Evolutionary conservation across 2,329 filamentous ascomycete species (phyloP).

Genomic region (Emydomyces testavorans): DNA sequence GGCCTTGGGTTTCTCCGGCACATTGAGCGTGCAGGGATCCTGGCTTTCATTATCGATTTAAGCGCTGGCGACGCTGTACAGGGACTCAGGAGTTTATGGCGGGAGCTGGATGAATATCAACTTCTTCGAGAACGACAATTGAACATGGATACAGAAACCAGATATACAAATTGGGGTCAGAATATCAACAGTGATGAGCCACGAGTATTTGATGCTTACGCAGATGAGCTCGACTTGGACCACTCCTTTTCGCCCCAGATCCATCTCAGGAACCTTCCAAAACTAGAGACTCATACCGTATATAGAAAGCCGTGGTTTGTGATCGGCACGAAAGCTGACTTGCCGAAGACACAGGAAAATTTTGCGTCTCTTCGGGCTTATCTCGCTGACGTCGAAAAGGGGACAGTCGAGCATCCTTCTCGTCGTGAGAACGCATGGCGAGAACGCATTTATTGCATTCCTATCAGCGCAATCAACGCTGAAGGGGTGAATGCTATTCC

Average conservation of each 20-base stretch:
- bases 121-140: conserved; percentile 64
- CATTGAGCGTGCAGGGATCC: conserved; percentile 81
- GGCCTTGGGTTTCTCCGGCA: conserved; percentile 87
- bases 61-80: conserved; percentile 64
- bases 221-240: conserved; percentile 7
- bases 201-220: conserved; percentile 12
- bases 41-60: conserved; percentile 89
- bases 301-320: conserved; percentile 96
- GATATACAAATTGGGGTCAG: not conserved
- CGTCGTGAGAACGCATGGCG: conserved; percentile 54
- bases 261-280: conserved; percentile 11
- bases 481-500: conserved; percentile 59
- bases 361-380: conserved; percentile 60
- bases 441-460: conserved; percentile 52
- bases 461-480: conserved; percentile 78
- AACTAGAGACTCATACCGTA: conserved; percentile 50
- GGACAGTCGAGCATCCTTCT: conserved; percentile 61
- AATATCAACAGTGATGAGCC: conserved; percentile 12
- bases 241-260: not conserved
- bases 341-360: conserved; percentile 66
- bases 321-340: conserved; percentile 82
- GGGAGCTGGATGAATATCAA: conserved; percentile 80
- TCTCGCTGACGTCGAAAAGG: conserved; percentile 52
- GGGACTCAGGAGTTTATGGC: conserved; percentile 74
- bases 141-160: conserved; percentile 22